A percentile compares a stretch with the other conserved stretches of the same genome.
Evolutionary conservation across 2,329 filamentous ascomycete species (phyloP).

Genomic region (Colletotrichum sp.): DNA sequence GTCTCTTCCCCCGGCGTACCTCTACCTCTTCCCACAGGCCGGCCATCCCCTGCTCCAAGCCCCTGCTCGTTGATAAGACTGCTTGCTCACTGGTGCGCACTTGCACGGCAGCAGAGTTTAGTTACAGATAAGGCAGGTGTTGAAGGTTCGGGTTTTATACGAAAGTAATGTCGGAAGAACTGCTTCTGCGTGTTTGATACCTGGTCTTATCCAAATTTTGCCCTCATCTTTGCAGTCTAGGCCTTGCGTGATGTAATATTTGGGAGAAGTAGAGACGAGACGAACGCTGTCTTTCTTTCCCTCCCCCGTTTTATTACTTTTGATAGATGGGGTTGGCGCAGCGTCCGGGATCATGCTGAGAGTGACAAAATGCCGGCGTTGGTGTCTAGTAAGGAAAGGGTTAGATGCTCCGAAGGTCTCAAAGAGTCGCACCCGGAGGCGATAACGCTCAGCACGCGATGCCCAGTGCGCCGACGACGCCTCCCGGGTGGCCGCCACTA

Average conservation of each 20-base stretch:
- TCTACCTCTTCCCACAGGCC: neutral
- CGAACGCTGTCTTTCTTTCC: neutral
- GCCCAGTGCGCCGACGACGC: neutral
- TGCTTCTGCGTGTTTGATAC: neutral
- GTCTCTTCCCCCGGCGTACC: neutral
- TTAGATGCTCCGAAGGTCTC: neutral
- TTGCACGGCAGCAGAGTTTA: neutral
- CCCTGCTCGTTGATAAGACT: neutral
- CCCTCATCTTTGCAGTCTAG: neutral
- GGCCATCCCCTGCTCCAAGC: neutral
- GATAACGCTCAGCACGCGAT: constrained; percentile 2
- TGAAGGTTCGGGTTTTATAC: neutral
- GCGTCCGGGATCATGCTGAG: neutral
- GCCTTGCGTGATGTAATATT: neutral
- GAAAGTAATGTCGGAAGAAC: neutral
- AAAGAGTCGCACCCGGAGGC: neutral
- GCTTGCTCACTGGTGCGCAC: neutral
- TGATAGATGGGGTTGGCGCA: neutral
- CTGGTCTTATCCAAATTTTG: neutral
- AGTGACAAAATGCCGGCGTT: neutral
- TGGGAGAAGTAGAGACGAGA: neutral
- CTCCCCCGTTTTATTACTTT: neutral
- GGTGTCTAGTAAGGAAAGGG: neutral
- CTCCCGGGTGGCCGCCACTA: neutral
- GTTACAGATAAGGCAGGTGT: neutral